Conservation (phyloP, 2,329 filamentous ascomycete genomes). For the Phaeophleospora eucalypticola region DNA sequence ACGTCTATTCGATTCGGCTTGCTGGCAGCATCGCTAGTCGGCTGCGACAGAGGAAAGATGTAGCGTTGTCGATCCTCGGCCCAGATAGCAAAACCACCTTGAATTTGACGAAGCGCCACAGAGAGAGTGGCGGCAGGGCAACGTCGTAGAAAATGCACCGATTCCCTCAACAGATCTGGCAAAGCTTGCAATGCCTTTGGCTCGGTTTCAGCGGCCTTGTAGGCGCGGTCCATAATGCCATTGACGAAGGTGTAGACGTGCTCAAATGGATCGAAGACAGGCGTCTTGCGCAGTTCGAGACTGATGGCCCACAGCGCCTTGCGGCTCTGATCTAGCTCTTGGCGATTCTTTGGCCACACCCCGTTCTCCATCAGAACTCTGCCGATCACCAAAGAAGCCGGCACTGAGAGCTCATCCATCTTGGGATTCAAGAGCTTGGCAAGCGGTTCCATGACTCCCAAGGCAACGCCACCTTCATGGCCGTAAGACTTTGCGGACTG, state of each 20-base stretch:
- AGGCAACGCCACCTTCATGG: conserved; percentile 63
- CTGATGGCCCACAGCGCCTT: conserved; percentile 63
- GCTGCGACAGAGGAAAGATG: conserved; percentile 5
- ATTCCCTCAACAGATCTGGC: conserved; percentile 10
- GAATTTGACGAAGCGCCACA: conserved; percentile 56
- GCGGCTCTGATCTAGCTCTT: conserved; percentile 61
- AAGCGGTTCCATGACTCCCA: conserved; percentile 60
- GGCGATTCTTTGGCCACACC: conserved; percentile 54
- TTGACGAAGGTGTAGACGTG: conserved; percentile 60
- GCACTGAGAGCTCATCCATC: conserved; percentile 4
- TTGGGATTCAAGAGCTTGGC: conserved; percentile 19
- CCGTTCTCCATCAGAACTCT: conserved; percentile 22
- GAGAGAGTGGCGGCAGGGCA: conserved; percentile 48
- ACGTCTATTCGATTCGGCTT: too few relatives aligned
- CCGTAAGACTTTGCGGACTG: conserved; percentile 57
- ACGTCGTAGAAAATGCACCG: conserved; percentile 31
- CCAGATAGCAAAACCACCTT: conserved; percentile 61
- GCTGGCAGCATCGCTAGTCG: too few relatives aligned
- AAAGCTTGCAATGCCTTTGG: not conserved
- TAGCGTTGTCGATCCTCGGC: conserved; percentile 51
- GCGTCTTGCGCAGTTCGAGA: conserved; percentile 33
- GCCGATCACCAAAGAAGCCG: conserved; percentile 15
- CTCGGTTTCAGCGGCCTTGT: conserved; percentile 40
- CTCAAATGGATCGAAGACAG: conserved; percentile 57
- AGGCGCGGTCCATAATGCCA: conserved; percentile 52